Percentiles rank a stretch among this genome's conserved stretches.
Evolutionary conservation across 1,284 basidiomycete genomes (phyloP).

Genomic region (Cryptococcus jaspeensis): DNA sequence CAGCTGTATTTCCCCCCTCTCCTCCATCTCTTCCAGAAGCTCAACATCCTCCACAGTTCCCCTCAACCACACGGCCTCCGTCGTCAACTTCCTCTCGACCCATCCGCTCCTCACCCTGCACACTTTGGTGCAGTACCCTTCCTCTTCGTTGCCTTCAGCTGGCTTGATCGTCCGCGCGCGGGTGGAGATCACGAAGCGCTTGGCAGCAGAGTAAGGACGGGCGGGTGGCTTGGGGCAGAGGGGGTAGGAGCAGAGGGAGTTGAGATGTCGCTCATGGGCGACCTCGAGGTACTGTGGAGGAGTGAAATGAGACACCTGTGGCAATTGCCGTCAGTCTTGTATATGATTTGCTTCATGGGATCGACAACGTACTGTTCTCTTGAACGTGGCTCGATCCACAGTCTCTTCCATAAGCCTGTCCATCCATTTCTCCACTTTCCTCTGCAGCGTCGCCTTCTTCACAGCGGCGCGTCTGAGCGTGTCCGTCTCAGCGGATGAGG

Average conservation of each 20-base stretch:
- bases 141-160: slow-evolving; percentile 36
- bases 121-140: slow-evolving; percentile 33
- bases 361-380: slow-evolving; percentile 23
- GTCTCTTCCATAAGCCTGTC: slow-evolving; percentile 34
- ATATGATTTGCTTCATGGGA: neutral
- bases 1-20: slow-evolving; percentile 14
- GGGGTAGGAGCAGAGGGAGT: slow-evolving; percentile 40
- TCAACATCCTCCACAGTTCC: slow-evolving; percentile 17
- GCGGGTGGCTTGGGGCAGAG: slow-evolving; percentile 31
- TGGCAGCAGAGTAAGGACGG: slow-evolving; percentile 23
- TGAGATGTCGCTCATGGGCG: slow-evolving; percentile 42
- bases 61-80: slow-evolving; percentile 36
- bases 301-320: slow-evolving; percentile 16
- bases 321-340: too few relatives aligned
- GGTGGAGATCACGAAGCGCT: slow-evolving; percentile 29
- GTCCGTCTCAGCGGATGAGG: neutral
- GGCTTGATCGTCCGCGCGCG: slow-evolving; percentile 27
- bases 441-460: slow-evolving; percentile 14
- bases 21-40: slow-evolving; percentile 36
- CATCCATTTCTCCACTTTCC: slow-evolving; percentile 28
- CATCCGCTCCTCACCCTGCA: slow-evolving; percentile 30
- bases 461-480: slow-evolving; percentile 4
- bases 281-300: slow-evolving; percentile 35
- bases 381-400: slow-evolving; percentile 21
- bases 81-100: slow-evolving; percentile 26